Base-by-base conservation (phyloP, 257 asterid genomes). In the Ilex aquifolium region DNA sequence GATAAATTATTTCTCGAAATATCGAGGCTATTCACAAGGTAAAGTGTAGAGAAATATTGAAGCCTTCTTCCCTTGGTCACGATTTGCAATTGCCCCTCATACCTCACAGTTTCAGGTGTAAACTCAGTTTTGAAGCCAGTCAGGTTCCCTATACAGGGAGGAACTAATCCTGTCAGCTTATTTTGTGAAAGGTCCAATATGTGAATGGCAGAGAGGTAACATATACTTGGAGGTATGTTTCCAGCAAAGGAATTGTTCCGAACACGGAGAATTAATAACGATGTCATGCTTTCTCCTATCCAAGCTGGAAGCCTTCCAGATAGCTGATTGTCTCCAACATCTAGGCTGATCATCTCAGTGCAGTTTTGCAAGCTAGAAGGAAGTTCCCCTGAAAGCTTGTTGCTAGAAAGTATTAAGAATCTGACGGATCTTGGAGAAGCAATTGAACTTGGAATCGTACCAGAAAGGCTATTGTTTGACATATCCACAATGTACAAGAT, bases 291-390 rank as follows among this genome's bases (percentile, higher is more conserved):
- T 10, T 40, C 49, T 63, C 83, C 83, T 50, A 77, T 50, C 83
- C 83, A 78, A 52, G 63, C 27, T 31, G 77, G 83, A 50, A 78
- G 48, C 13, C 32, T n/a, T 60, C 80, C 83, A 4, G 78, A 78
- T 32, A 74, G 62, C 5, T 32, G 67, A 56, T 78, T 78, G 77
- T 71, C 74, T 3, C 83, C 72, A 17, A 78, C 32, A 61, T 78
- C 80, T 36, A 74, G 63, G 55, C 67, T 77, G 40, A 36, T 44
- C 32, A 74, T 48, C 51, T 21, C 27, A 21, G 31, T 39, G 21
- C 77, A 78, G 6, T 78, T 74, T 55, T 57, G 44, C 31, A 46
- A 12, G 83, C 77, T 40, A 78, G 21, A 14, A 61, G 27, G 27
- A 21, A 21, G 27, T 21, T 21, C 29, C 48, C 80, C 75, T 1